Conservation (phyloP, 73 alveolate species). For the Urostyla sp. region DNA sequence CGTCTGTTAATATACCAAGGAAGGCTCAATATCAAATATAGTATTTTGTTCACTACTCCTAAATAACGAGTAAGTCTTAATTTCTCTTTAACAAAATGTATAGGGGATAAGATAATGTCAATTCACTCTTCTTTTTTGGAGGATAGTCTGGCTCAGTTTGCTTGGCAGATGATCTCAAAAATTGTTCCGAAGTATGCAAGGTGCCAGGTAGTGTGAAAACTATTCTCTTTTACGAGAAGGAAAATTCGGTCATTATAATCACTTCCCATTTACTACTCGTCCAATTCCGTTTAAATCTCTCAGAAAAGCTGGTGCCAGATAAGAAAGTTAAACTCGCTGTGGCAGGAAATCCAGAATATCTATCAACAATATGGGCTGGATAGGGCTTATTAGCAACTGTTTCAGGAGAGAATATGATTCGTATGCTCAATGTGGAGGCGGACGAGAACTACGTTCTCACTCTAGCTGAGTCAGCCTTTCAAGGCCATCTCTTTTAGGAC, state of each 20-base stretch:
- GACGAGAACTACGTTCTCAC: constrained; percentile 96
- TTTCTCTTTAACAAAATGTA: constrained; percentile 24
- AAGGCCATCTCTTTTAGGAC: constrained; percentile 86
- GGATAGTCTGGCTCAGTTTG: constrained; percentile 95
- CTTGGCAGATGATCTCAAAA: constrained; percentile 96
- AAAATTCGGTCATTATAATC: constrained; percentile 93
- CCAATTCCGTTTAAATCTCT: constrained; percentile 89
- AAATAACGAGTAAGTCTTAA: constrained; percentile 64
- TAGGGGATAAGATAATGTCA: constrained; percentile 56
- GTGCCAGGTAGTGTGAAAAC: constrained; percentile 97
- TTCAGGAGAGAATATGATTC: constrained; percentile 96
- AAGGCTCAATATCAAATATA: constrained; percentile 80
- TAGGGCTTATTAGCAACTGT: constrained; percentile 94
- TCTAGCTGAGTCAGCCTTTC: constrained; percentile 89
- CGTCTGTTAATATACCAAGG: constrained; percentile 80
- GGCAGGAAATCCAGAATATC: constrained; percentile 96
- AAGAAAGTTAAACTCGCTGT: constrained; percentile 94
- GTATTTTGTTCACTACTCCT: constrained; percentile 81
- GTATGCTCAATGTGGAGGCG: constrained; percentile 94
- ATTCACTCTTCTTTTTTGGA: constrained; percentile 93
- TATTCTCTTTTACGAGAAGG: constrained; percentile 93
- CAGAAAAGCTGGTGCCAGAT: constrained; percentile 93
- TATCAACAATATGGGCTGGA: constrained; percentile 96
- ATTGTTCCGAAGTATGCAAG: constrained; percentile 97
- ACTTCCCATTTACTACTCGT: constrained; percentile 95